A percentile compares a stretch with the other conserved stretches of the same genome.
phyloP scores from a whole-genome alignment of 345 rosid species.

The Moringa oleifera region DNA sequence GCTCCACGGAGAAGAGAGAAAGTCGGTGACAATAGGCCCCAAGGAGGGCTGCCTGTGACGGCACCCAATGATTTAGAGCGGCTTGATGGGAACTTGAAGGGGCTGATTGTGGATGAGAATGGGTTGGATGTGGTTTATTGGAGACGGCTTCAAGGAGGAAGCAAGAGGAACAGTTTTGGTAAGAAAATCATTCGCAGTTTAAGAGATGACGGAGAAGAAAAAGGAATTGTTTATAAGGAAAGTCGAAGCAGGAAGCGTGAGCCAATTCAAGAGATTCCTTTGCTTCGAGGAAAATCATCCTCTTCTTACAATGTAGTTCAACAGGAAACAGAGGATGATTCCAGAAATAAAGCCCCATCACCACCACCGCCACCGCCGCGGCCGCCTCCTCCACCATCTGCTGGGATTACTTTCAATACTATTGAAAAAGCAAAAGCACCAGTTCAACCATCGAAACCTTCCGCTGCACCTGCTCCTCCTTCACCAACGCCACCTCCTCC shows the following conservation, averaged over 20 bases:
- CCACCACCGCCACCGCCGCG: slow-evolving; percentile 15
- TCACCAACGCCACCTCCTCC: slow-evolving; percentile 30
- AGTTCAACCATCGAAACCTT: slow-evolving; percentile 18
- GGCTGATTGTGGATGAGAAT: slow-evolving; percentile 61
- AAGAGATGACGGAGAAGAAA: slow-evolving; percentile 22
- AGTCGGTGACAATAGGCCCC: slow-evolving; percentile 4
- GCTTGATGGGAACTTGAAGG: slow-evolving; percentile 39
- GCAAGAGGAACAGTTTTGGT: slow-evolving; percentile 19
- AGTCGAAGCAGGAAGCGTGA: slow-evolving; percentile 21
- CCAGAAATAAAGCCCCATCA: neutral
- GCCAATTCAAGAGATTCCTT: slow-evolving; percentile 47
- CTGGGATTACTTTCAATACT: slow-evolving; percentile 6
- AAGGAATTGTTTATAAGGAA: slow-evolving; percentile 15
- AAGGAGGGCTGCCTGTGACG: slow-evolving; percentile 18
- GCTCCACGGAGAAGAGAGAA: slow-evolving; percentile 34
- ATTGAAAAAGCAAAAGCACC: slow-evolving; percentile 15
- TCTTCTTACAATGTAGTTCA: slow-evolving; percentile 34
- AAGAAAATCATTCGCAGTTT: slow-evolving; percentile 21
- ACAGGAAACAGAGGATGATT: slow-evolving; percentile 9
- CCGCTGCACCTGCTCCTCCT: slow-evolving; percentile 19
- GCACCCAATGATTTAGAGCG: slow-evolving; percentile 26
- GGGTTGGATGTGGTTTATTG: slow-evolving; percentile 81
- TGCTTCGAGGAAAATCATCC: slow-evolving; percentile 60
- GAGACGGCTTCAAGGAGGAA: slow-evolving; percentile 44
- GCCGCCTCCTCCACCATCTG: slow-evolving; percentile 16